Evolutionary conservation across 768 basidiomycete species (phyloP).

Genomic region (Lactarius hengduanensis): DNA sequence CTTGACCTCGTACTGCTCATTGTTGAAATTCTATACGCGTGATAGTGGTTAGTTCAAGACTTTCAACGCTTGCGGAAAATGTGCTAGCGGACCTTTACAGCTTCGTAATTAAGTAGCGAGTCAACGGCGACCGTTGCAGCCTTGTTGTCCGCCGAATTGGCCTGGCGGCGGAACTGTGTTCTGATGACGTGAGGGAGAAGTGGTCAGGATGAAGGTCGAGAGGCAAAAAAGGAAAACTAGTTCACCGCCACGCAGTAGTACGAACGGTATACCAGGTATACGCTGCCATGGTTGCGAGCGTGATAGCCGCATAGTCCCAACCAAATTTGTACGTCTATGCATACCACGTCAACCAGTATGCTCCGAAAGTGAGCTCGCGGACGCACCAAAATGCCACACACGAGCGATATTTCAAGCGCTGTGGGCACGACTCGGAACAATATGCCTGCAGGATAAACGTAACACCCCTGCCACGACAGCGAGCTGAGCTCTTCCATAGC

Average conservation of each 20-base stretch:
- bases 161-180: constrained; percentile 89
- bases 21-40: constrained; percentile 86
- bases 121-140: constrained; percentile 94
- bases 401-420: constrained; percentile 92
- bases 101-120: constrained; percentile 96
- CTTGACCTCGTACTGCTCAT: constrained; percentile 85
- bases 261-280: constrained; percentile 98
- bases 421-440: constrained; percentile 96
- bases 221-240: neutral
- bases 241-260: constrained; percentile 93
- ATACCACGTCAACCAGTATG: constrained; percentile 5
- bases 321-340: constrained; percentile 93
- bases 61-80: neutral
- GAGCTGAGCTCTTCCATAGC: constrained; percentile 2
- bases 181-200: constrained; percentile 40
- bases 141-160: constrained; percentile 95
- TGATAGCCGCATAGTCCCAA: constrained; percentile 94
- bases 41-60: neutral
- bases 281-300: constrained; percentile 74
- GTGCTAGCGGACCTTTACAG: constrained; percentile 76
- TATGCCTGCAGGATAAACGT: constrained; percentile 92
- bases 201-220: neutral
- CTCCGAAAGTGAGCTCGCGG: neutral
- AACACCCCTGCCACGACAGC: constrained; percentile 68
- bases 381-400: constrained; percentile 92